Conservation (phyloP, 176 grass and related monocot species). For the Otatea glauca region DNA sequence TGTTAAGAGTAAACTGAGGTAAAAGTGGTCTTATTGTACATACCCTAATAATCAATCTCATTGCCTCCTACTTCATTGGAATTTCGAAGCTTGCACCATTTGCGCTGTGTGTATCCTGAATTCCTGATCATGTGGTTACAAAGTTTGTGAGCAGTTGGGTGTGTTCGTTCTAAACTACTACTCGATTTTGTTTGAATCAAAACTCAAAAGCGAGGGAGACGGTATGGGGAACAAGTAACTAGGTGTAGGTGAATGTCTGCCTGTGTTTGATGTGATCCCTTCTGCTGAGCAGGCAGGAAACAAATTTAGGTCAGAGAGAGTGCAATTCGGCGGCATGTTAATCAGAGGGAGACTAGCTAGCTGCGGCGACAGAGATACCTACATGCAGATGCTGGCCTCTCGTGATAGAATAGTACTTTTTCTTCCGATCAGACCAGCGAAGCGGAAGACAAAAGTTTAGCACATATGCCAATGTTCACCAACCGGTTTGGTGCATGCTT, state of each 20-base stretch:
- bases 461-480: constrained; percentile 14
- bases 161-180: background rate
- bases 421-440: background rate
- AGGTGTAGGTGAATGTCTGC: background rate
- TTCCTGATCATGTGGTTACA: background rate
- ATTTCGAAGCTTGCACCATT: background rate
- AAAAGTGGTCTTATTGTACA: too few relatives aligned
- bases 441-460: background rate
- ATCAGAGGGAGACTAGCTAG: background rate
- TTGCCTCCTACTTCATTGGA: background rate
- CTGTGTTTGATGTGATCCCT: constrained; percentile 14
- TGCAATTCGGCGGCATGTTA: background rate
- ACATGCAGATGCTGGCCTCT: background rate
- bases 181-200: constrained; percentile 13
- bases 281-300: background rate
- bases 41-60: background rate
- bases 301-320: background rate
- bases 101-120: background rate
- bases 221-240: background rate
- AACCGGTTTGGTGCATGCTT: background rate
- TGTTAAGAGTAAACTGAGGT: too few relatives aligned
- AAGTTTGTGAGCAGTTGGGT: background rate
- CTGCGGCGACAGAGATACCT: background rate
- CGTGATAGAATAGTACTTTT: constrained; percentile 18
- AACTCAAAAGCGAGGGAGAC: background rate